Evolutionary conservation across 306 rosid genomes (phyloP).

Genomic region (Rubus parviflorus): DNA sequence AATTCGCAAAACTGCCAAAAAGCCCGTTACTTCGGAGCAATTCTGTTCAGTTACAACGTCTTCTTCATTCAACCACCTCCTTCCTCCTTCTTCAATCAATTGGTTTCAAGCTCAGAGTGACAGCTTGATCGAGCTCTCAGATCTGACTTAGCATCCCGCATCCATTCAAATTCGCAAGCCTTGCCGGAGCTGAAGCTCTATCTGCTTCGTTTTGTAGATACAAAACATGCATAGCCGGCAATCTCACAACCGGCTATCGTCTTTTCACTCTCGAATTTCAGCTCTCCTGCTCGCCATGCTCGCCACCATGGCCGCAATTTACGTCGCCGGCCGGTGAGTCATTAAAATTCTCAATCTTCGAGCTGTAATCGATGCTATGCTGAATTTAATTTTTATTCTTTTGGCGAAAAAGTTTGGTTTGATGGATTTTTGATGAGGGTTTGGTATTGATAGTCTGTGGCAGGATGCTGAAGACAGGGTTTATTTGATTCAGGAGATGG

Average conservation of each 20-base stretch:
- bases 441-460: constrained; percentile 47
- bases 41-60: neutral
- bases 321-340: constrained; percentile 68
- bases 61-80: constrained; percentile 1
- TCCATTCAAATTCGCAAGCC: neutral
- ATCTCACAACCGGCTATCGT: constrained; percentile 50
- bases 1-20: neutral
- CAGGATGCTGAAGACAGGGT: constrained; percentile 66
- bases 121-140: neutral
- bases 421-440: constrained; percentile 3
- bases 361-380: neutral
- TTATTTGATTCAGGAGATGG: constrained; percentile 50
- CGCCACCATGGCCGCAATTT: constrained; percentile 69
- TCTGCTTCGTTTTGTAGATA: neutral
- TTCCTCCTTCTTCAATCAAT: neutral
- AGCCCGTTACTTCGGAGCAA: neutral
- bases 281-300: constrained; percentile 48
- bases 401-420: neutral
- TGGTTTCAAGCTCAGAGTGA: neutral
- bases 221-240: constrained; percentile 59
- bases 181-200: neutral
- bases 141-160: neutral
- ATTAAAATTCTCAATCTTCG: neutral
- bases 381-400: neutral
- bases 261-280: constrained; percentile 53